Conservation (phyloP, 208 protist species). For the Wallacemonas rigidus region DNA sequence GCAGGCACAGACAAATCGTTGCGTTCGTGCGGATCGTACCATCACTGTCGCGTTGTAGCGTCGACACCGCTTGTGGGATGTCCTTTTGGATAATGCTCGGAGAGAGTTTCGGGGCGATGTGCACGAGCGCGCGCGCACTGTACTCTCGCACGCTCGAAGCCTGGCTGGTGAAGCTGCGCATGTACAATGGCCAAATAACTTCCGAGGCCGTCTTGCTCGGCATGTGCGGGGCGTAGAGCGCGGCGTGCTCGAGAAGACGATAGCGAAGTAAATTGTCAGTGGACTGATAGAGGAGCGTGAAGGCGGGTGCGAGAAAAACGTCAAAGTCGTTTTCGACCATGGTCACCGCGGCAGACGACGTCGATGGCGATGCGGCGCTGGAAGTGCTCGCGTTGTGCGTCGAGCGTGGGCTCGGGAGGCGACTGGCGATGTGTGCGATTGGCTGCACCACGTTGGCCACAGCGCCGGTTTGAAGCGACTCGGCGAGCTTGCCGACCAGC, state of each 20-base stretch:
- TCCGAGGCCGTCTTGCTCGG: constrained; percentile 41
- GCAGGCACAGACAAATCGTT: constrained; percentile 76
- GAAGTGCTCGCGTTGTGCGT: not conserved
- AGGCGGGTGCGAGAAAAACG: constrained; percentile 47
- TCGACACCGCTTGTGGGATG: constrained; percentile 49
- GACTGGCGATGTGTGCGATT: constrained; percentile 56
- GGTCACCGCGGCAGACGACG: not conserved
- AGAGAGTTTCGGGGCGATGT: constrained; percentile 59
- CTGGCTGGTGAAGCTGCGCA: constrained; percentile 61
- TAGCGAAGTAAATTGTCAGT: constrained; percentile 64
- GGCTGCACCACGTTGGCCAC: constrained; percentile 55
- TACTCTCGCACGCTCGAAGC: constrained; percentile 70
- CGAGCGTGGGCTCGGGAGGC: constrained; percentile 18
- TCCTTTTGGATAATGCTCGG: constrained; percentile 51
- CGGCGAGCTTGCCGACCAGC: constrained; percentile 60
- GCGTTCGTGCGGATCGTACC: constrained; percentile 87
- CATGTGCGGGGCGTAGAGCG: constrained; percentile 49
- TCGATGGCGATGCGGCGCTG: not conserved
- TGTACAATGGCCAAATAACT: constrained; percentile 74
- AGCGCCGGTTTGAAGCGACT: constrained; percentile 52
- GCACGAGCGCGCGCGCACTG: constrained; percentile 71
- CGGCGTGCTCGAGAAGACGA: constrained; percentile 57
- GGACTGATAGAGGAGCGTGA: constrained; percentile 65
- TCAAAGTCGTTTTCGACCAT: constrained; percentile 54
- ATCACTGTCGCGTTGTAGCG: constrained; percentile 77